These are phyloP conservation scores for Haematococcus sp. DNA, from an alignment of 139 green algal species.

Conservation along the genomic window DNA sequence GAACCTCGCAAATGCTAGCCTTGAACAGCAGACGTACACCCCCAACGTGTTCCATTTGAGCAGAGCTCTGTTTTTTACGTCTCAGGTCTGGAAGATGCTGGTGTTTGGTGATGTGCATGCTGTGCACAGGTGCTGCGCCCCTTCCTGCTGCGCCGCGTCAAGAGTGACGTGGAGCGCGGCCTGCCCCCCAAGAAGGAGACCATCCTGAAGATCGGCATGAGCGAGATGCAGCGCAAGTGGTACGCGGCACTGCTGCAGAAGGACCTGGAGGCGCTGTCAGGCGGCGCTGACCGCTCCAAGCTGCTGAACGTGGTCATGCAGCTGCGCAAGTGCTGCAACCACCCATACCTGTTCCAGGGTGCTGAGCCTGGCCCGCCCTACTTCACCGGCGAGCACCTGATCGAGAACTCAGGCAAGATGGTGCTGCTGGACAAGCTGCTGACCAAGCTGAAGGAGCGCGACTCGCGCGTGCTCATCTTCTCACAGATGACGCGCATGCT, in stretches of 20 bases:
- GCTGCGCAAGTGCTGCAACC: slow-evolving; percentile 99
- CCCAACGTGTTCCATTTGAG: too few species aligned
- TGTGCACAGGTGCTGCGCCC: slow-evolving; percentile 88
- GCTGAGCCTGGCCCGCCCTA: slow-evolving; percentile 93
- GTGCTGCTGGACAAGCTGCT: slow-evolving; percentile 95
- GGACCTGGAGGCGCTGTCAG: slow-evolving; percentile 84
- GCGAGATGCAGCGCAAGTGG: slow-evolving; percentile 85
- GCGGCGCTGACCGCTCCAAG: slow-evolving; percentile 80
- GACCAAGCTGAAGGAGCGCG: slow-evolving; percentile 72
- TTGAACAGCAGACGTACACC: too few species aligned
- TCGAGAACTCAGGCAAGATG: slow-evolving; percentile 80
- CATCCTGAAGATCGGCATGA: slow-evolving; percentile 99
- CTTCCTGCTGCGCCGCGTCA: slow-evolving; percentile 96
- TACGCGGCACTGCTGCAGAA: slow-evolving; percentile 94
- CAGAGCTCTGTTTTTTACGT: too few species aligned
- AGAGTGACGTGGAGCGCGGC: slow-evolving; percentile 94
- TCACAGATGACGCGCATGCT: slow-evolving; percentile 69
- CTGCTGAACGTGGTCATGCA: slow-evolving; percentile 99
- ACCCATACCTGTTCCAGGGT: slow-evolving; percentile 91
- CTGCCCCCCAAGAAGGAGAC: slow-evolving; percentile 99
- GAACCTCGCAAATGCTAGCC: too few species aligned
- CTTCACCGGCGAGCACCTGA: slow-evolving; percentile 75
- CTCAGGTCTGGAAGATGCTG: too few species aligned
- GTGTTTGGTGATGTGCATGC: neutral
- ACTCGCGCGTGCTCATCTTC: slow-evolving; percentile 89